phyloP scores from a whole-genome alignment of 805 yeast species.

The Candida adriatica region DNA sequence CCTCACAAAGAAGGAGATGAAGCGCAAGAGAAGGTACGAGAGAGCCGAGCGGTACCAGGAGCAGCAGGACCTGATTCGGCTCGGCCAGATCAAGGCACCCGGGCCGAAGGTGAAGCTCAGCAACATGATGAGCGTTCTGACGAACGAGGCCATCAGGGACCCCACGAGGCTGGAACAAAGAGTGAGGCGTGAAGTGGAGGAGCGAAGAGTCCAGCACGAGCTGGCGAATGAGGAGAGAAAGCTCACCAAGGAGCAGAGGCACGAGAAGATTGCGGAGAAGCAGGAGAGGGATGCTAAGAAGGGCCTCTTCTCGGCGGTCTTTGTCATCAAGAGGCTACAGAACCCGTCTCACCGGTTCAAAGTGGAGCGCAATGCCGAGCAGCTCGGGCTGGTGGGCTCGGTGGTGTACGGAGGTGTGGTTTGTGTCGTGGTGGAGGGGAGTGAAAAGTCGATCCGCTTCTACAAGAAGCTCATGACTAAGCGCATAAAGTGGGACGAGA shows the following conservation, averaged over 20 bases:
- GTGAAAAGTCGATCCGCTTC: slow-evolving; percentile 50
- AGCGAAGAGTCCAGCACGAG: slow-evolving; percentile 53
- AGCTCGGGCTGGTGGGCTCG: slow-evolving; percentile 59
- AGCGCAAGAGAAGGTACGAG: slow-evolving; percentile 63
- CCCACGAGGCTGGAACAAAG: slow-evolving; percentile 80
- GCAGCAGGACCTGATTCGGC: slow-evolving; percentile 65
- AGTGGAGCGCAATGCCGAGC: slow-evolving; percentile 75
- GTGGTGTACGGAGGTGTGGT: slow-evolving; percentile 38
- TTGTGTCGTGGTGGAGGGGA: slow-evolving; percentile 72
- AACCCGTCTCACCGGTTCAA: slow-evolving; percentile 68
- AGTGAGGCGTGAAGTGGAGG: slow-evolving; percentile 63
- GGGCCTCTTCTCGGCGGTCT: slow-evolving; percentile 56
- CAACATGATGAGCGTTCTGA: slow-evolving; percentile 79
- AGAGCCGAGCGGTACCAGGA: slow-evolving; percentile 60
- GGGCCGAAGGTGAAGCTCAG: slow-evolving; percentile 81
- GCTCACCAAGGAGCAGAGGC: slow-evolving; percentile 49
- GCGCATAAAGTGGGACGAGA: slow-evolving; percentile 67
- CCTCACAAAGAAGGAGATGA: slow-evolving; percentile 72
- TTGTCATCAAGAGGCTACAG: slow-evolving; percentile 42
- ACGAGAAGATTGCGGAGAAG: slow-evolving; percentile 41
- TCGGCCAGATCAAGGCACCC: slow-evolving; percentile 84
- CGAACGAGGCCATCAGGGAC: slow-evolving; percentile 79
- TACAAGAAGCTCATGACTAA: slow-evolving; percentile 53
- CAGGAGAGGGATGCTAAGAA: slow-evolving; percentile 40
- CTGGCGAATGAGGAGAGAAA: slow-evolving; percentile 55